Base-by-base conservation (phyloP, 2,329 filamentous ascomycete species). In the Didymella pinodella region DNA sequence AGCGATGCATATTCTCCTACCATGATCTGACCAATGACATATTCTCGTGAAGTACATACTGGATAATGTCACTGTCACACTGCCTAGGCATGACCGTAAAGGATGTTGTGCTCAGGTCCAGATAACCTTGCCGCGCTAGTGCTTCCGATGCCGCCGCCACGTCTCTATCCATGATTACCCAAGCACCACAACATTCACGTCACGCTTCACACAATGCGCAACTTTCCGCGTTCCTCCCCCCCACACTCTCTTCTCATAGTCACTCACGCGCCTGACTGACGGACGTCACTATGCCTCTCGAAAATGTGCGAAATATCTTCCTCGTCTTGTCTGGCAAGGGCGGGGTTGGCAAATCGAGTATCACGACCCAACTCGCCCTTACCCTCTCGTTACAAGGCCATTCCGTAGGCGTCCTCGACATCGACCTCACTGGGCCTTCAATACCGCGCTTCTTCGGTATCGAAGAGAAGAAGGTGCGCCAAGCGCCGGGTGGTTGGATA, bases 251-350 rank as follows among this genome's bases (percentile, higher is more conserved):
- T 11, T 34, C 20, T 22, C 26, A 31, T 49, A 25, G 3, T 32
- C 6, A 25, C 7, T 20, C 51, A 47, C 32, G 62, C 62, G 7
- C 71, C 71, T 4, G 72, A 66, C 55, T 75, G 67, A 72, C n/a
- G n/a, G n/a, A 38, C 7, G 12, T 8, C 54, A 78, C 67, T 29
- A 90, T 90, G 87, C 89, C 88, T 61, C 82, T 91, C 28, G 78
- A 85, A 53, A 88, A 89, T 67, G 85, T 94, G 71, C 90, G 91
- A 71, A 88, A 93, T 74, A 89, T 95, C 63, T 83, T 93, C 65
- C 85, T 95, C 68, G 90, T 92, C 63, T 89, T 99, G 47, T 98
- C 95, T 12, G 95, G 95, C 69, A 99, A 99, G 85, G 95, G 95
- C 73, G 95, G 95, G 68, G 95, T 99, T 20, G 95, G 95, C 58